Evolutionary conservation across 2,329 filamentous ascomycete genomes (phyloP), one percentile per base, ranked within the genome.

Genomic region (Nigrospora oryzae): DNA sequence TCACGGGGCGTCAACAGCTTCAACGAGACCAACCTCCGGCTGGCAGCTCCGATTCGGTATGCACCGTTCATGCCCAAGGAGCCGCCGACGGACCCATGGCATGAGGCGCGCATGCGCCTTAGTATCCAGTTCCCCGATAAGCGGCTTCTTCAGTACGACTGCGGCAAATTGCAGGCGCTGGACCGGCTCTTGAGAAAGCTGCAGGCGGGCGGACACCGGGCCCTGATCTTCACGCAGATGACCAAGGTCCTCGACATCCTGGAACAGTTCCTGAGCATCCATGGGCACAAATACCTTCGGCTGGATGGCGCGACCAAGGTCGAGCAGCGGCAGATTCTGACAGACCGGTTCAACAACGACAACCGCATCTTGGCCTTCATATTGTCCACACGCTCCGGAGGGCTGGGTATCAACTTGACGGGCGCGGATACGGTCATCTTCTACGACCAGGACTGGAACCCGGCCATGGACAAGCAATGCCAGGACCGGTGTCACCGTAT

Each of bases 201-300:
- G 8, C 90, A 97, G 65, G 80, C 86, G 3, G 89, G 89, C 35
- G 89, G 90, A 1, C 93, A 97, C 58, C 87, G 94, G 8, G 93
- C 89, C 11, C 74, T 99, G 42, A 98, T 99, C 61, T 99, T 99
- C 65, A 97, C 94, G 0, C 93, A 99, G 60, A 98, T 99, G 93
- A 97, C 93, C 39, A 95, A 95, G 63, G 93, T 97, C 38, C 75
- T 99, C 15, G 91, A 99, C 62, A 95, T 99, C 45, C 75, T 99
- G 3, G 93, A 99, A 63, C 89, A 93, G 54, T 98, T 98, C 60
- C 79, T 98, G 54, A 97, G 96, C 60, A 96, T 98, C 42, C 91
- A 98, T 57, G 91, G 91, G 0, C 88, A 97, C 69, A 93, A 94
- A 45, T 99, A 99, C 60, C 77, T 98, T 15, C 89, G 93, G 16